Conservation (phyloP, 1,284 basidiomycete genomes). For the Anthracocystis setariae region DNA sequence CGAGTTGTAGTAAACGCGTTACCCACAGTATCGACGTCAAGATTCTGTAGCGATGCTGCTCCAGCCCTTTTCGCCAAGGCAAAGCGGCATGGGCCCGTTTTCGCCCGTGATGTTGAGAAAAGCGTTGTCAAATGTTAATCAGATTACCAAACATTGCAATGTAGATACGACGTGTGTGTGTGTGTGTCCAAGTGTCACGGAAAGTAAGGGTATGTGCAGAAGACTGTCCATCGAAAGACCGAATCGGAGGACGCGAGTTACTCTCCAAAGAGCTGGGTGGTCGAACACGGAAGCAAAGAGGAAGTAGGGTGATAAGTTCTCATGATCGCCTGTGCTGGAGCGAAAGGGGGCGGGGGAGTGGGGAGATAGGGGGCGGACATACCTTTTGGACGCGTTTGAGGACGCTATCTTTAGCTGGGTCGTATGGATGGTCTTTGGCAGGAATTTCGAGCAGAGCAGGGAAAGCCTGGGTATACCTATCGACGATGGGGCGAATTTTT, state of each 20-base stretch:
- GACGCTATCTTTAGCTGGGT: slow-evolving; percentile 95
- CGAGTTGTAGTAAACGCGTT: slow-evolving; percentile 10
- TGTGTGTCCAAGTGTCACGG: not conserved
- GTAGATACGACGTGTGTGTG: too few relatives aligned
- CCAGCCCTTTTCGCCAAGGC: too few relatives aligned
- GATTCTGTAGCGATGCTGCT: too few relatives aligned
- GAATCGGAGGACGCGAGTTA: slow-evolving; percentile 9
- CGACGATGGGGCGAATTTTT: slow-evolving; percentile 93
- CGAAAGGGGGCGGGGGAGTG: too few relatives aligned
- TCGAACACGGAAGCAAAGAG: not conserved
- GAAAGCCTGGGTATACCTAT: slow-evolving; percentile 94
- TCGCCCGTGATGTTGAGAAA: too few relatives aligned
- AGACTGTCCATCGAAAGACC: not conserved
- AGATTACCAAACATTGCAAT: too few relatives aligned
- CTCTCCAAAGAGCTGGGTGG: slow-evolving; percentile 56
- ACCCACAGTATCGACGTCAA: too few relatives aligned
- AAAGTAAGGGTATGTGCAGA: not conserved
- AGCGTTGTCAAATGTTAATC: too few relatives aligned
- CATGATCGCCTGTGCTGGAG: too few relatives aligned
- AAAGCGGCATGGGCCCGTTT: too few relatives aligned
- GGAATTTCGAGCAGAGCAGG: slow-evolving; percentile 97
- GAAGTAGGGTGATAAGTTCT: too few relatives aligned
- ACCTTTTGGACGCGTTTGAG: slow-evolving; percentile 91
- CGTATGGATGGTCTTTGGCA: slow-evolving; percentile 76
- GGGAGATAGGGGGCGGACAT: too few relatives aligned